Evolutionary conservation across 352 stramenopile species (phyloP).

Genomic region (Globisporangium uncinulatum): DNA sequence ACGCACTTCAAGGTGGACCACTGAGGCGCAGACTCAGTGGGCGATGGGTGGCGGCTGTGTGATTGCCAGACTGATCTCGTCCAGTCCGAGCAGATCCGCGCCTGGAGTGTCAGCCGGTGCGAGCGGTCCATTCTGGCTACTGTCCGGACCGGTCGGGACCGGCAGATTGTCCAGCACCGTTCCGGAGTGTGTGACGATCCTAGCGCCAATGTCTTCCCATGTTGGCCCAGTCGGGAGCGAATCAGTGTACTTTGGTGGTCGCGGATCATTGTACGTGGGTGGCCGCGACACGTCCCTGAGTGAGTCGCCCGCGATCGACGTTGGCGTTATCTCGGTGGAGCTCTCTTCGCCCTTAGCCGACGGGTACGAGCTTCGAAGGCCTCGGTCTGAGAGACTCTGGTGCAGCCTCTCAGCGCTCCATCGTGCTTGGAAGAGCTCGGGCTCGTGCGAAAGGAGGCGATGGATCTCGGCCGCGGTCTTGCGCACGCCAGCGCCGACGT

Average conservation of each 20-base stretch:
- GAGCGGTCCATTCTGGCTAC: conserved; percentile 1
- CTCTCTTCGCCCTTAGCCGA: conserved; percentile 10
- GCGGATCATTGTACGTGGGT: conserved; percentile 30
- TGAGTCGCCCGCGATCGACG: conserved; percentile 5
- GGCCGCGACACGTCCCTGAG: conserved; percentile 19
- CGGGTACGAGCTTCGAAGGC: conserved; percentile 29
- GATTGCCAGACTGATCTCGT: conserved; percentile 16
- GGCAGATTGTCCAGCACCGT: conserved; percentile 18
- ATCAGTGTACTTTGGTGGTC: conserved; percentile 31
- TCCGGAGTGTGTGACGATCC: conserved; percentile 42
- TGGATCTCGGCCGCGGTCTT: conserved; percentile 53
- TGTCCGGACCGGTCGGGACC: background rate
- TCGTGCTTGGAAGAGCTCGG: conserved; percentile 38
- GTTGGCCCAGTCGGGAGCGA: conserved; percentile 11
- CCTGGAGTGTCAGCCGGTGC: background rate
- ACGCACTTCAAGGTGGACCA: too few species aligned
- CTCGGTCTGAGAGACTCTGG: conserved; percentile 42
- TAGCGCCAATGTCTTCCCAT: conserved; percentile 29
- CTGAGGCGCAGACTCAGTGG: background rate
- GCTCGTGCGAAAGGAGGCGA: conserved; percentile 39
- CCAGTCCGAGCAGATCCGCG: conserved; percentile 26
- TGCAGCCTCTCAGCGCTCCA: conserved; percentile 48
- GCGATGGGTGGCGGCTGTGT: background rate
- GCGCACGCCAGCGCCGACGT: conserved; percentile 56
- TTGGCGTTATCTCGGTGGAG: background rate